Percentiles rank a stretch among this genome's conserved stretches.
These are phyloP conservation scores for Russula ochroleuca DNA, from an alignment of 768 basidiomycete genomes.

Conservation along the genomic window DNA sequence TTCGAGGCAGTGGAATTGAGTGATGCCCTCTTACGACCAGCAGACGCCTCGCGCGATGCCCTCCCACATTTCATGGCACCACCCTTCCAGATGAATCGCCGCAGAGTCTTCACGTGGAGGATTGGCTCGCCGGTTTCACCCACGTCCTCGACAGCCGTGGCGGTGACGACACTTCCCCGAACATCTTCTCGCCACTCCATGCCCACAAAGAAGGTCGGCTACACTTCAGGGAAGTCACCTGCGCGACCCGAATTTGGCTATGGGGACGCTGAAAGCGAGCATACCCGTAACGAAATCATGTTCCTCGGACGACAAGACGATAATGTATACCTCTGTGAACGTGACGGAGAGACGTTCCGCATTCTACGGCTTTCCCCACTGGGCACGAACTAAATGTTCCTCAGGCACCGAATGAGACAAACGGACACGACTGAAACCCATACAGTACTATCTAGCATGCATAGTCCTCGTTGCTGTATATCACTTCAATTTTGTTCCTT, in stretches of 20 bases:
- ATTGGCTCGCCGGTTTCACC: constrained; percentile 59
- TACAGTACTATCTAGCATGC: constrained; percentile 15
- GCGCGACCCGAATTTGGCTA: constrained; percentile 48
- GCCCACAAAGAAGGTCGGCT: constrained; percentile 44
- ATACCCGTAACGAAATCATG: constrained; percentile 62
- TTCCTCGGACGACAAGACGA: constrained; percentile 75
- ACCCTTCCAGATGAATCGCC: constrained; percentile 57
- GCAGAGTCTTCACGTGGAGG: constrained; percentile 76
- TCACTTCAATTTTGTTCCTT: constrained; percentile 8
- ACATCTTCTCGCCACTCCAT: constrained; percentile 40
- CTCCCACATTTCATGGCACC: constrained; percentile 70
- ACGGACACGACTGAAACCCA: neutral
- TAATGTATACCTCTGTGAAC: constrained; percentile 78
- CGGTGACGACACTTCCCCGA: constrained; percentile 14
- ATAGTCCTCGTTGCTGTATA: constrained; percentile 24
- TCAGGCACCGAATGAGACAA: constrained; percentile 1
- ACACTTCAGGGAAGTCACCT: constrained; percentile 44
- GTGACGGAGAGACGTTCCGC: constrained; percentile 66
- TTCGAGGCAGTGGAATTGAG: constrained; percentile 75
- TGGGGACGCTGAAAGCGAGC: constrained; percentile 50
- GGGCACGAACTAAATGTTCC: constrained; percentile 23
- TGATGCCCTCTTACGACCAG: constrained; percentile 75
- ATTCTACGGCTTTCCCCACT: constrained; percentile 62
- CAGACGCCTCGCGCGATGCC: constrained; percentile 67
- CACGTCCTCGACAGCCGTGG: neutral